Evolutionary conservation across 1,284 basidiomycete species (phyloP), one percentile per base, ranked within the genome.

Genomic region (Fomitopsis palustris): DNA sequence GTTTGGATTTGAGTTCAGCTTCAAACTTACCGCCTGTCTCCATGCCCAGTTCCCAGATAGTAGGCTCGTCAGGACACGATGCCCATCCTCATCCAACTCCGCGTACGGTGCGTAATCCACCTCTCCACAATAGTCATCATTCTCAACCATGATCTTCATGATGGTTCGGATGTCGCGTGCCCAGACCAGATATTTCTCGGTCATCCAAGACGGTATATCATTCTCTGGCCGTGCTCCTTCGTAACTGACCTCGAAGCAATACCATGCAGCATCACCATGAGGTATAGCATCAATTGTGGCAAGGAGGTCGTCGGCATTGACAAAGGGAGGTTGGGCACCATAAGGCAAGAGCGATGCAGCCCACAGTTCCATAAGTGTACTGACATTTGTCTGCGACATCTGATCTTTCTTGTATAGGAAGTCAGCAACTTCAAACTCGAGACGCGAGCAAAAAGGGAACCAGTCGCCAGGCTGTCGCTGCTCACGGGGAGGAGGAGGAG

Each of bases 311-410:
- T 41, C 31, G 16, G 63, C 54, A 27, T 64, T 54, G 0, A 41
- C 21, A 38, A 69, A 70, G 4, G 69, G 69, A 1, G 66, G 59
- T 5, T 23, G 1, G 6, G 29, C 66, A 19, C 60, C 60, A 25
- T 61, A 51, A 14, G 53, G 38, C 0, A 58, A 45, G 1, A 65
- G 55, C 6, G 59, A 56, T 0, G 61, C 60, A 1, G 68, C 66
- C 65, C 71, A 71, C 2, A 74, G 61, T 10, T 72, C 62, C 3
- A 72, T 52, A 0, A 75, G 61, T 1, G n/a, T n/a, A 42, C 70
- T 54, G 5, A 75, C 68, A 4, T 70, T 56, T 0, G 52, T 59
- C 8, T 31, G 35, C 6, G 61, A 63, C 61, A 63, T 63, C 35
- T 62, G 38, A 16, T 38, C 49, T 5, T 51, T 16, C 19, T 49